Evolutionary conservation across 2,329 filamentous ascomycete genomes (phyloP).

Genomic region (Zymoseptoria ardabiliae): DNA sequence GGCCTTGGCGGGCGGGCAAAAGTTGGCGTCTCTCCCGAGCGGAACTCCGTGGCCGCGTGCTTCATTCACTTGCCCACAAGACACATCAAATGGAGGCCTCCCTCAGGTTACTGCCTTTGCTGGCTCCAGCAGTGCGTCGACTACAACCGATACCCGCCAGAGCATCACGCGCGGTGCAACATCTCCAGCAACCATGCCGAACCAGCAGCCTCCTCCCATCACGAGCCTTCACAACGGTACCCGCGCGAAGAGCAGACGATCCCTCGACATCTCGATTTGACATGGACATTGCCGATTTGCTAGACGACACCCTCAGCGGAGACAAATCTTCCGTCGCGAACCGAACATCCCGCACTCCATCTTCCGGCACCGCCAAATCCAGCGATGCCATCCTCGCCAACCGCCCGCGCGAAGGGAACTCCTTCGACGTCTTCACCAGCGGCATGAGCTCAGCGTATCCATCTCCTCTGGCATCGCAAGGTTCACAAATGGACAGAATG

Average conservation of each 20-base stretch:
- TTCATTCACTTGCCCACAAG: background rate
- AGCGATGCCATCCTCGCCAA: slow-evolving; percentile 16
- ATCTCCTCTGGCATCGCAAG: background rate
- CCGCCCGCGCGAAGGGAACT: slow-evolving; percentile 15
- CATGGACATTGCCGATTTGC: background rate
- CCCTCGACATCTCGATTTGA: background rate
- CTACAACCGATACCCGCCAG: slow-evolving; percentile 3
- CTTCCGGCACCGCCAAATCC: background rate
- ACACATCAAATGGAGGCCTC: slow-evolving; percentile 25
- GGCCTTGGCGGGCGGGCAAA: background rate
- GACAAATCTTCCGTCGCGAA: slow-evolving; percentile 20
- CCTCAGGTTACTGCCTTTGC: slow-evolving; percentile 14
- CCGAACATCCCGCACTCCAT: background rate
- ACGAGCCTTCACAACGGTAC: slow-evolving; percentile 19
- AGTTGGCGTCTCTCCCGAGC: background rate
- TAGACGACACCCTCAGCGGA: slow-evolving; percentile 24
- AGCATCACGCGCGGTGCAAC: slow-evolving; percentile 8
- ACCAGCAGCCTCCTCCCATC: background rate
- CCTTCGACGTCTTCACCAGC: slow-evolving; percentile 12
- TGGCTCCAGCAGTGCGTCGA: slow-evolving; percentile 14
- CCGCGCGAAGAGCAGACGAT: slow-evolving; percentile 7
- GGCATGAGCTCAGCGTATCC: slow-evolving; percentile 1
- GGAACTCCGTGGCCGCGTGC: background rate
- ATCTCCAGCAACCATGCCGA: slow-evolving; percentile 7
- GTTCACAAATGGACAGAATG: background rate